These are phyloP conservation scores for Colletotrichum sp. DNA, from an alignment of 2,329 filamentous ascomycete genomes.

Conservation along the genomic window DNA sequence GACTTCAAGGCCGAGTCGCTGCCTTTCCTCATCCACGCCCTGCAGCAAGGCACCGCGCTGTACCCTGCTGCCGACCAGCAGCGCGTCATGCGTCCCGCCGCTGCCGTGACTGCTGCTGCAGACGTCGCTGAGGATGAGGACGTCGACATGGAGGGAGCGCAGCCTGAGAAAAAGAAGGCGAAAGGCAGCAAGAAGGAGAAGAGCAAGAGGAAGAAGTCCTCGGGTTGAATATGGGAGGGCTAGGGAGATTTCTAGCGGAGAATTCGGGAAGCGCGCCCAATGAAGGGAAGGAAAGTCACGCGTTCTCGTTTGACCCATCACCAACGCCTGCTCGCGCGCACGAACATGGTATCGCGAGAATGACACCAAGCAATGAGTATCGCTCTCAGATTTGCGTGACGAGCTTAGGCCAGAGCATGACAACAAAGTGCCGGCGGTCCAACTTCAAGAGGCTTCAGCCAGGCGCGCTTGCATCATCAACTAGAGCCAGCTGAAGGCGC, in stretches of 20 bases:
- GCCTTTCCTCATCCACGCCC: constrained; percentile 67
- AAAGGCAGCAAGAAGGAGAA: constrained; percentile 6
- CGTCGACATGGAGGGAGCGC: not conserved
- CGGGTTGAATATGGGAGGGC: not conserved
- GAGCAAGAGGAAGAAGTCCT: constrained; percentile 2
- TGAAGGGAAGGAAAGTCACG: not conserved
- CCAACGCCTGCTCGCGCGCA: not conserved
- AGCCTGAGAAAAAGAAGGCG: not conserved
- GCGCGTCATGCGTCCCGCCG: constrained; percentile 17
- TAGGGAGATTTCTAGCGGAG: not conserved
- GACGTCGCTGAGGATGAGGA: not conserved
- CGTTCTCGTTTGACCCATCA: not conserved
- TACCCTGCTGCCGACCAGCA: constrained; percentile 56
- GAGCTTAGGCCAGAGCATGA: not conserved
- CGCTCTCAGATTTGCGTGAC: not conserved
- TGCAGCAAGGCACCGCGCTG: constrained; percentile 70
- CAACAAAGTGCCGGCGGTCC: not conserved
- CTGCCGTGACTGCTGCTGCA: not conserved
- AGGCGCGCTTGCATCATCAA: not conserved
- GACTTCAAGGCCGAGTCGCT: constrained; percentile 74
- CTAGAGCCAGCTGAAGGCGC: not conserved
- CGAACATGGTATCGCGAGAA: not conserved
- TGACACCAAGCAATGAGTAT: not conserved
- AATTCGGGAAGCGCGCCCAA: not conserved
- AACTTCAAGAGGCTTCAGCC: not conserved